Percentiles rank a stretch among this genome's conserved stretches.
Conservation (phyloP, 306 rosid species). For the Prunus armeniaca region DNA sequence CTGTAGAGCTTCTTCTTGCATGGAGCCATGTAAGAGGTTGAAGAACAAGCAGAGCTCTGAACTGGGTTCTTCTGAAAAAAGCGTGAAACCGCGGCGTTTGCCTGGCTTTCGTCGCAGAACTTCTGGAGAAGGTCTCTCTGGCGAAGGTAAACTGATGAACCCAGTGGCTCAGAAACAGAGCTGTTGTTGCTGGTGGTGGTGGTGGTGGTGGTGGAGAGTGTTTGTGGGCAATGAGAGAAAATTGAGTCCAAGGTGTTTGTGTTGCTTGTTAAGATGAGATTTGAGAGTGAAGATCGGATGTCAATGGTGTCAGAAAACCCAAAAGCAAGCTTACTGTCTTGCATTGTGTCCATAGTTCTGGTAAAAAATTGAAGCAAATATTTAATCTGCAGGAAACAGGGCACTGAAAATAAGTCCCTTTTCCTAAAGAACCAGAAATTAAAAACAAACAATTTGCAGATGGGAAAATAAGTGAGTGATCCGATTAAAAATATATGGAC, state of each 20-base stretch:
- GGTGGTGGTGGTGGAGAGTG: constrained; percentile 2
- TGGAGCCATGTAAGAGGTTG: constrained; percentile 22
- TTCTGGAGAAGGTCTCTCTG: constrained; percentile 76
- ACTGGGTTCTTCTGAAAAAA: constrained; percentile 7
- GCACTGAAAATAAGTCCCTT: constrained; percentile 29
- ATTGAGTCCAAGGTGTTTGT: constrained; percentile 84
- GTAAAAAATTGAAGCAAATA: not conserved
- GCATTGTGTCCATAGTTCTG: constrained; percentile 39
- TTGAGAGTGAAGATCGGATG: constrained; percentile 59
- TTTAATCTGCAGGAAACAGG: constrained; percentile 17
- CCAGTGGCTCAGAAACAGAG: constrained; percentile 39
- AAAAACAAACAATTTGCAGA: not conserved
- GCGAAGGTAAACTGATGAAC: constrained; percentile 77
- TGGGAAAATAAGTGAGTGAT: constrained; percentile 6
- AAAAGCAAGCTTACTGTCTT: constrained; percentile 21
- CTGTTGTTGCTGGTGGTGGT: not conserved
- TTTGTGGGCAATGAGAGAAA: constrained; percentile 48
- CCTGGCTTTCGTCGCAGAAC: constrained; percentile 49
- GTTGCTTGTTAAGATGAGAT: constrained; percentile 57
- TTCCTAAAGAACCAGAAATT: not conserved
- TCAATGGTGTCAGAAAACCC: constrained; percentile 26
- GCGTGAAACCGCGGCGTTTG: constrained; percentile 14
- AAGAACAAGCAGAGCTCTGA: constrained; percentile 8
- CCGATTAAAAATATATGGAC: constrained; percentile 14
- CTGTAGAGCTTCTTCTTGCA: constrained; percentile 77